Evolutionary conservation across 352 stramenopile species (phyloP).

Genomic region (Globisporangium iwayamae): DNA sequence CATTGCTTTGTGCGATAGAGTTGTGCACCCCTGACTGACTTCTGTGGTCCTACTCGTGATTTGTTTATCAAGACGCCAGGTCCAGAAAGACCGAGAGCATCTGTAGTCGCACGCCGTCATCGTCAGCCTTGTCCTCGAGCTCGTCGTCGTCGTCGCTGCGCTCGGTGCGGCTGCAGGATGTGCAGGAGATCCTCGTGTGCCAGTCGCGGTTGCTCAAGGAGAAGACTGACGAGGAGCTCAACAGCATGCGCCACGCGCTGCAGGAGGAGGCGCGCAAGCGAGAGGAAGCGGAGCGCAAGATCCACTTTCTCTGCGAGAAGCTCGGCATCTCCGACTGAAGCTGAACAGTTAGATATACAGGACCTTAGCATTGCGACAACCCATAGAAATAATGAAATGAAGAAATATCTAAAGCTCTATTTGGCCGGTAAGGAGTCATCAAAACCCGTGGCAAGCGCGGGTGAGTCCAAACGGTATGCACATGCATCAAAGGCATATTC

Average conservation of each 20-base stretch:
- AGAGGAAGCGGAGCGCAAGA: constrained; percentile 35
- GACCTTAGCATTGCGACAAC: not conserved
- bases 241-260: constrained; percentile 22
- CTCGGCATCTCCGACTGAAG: constrained; percentile 25
- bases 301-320: constrained; percentile 43
- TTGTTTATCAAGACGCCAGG: not conserved
- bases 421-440: not conserved
- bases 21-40: not conserved
- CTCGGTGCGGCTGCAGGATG: constrained; percentile 30
- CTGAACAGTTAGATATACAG: not conserved
- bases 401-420: constrained; percentile 10
- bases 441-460: not conserved
- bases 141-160: constrained; percentile 20
- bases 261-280: constrained; percentile 32
- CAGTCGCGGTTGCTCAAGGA: constrained; percentile 29
- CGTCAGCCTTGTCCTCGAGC: not conserved
- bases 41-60: not conserved
- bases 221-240: constrained; percentile 29
- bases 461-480: not conserved
- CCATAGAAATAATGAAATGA: not conserved
- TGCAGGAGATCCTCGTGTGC: constrained; percentile 35
- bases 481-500: not conserved
- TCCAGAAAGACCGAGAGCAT: constrained; percentile 14
- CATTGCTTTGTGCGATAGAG: not conserved
- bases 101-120: constrained; percentile 1